Base-by-base conservation (phyloP, 2,329 filamentous ascomycete genomes). In the Microthyrium microscopicum region DNA sequence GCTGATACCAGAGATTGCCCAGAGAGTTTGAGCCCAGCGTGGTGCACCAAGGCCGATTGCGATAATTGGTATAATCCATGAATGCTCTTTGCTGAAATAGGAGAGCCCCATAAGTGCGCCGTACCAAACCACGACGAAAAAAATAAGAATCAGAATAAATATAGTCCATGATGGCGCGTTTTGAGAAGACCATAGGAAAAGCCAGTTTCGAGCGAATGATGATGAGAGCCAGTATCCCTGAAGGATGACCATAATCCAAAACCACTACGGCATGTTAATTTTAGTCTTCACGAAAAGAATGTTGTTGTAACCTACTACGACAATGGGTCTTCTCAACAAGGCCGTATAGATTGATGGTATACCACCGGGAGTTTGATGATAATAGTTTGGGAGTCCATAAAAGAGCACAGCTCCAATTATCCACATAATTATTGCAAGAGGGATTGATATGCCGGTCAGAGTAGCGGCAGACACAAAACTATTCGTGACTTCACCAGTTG, bases 191-290 rank as follows among this genome's bases (percentile, higher is more conserved):
- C 70, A 77, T 13, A 77, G 61, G 54, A 64, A 78, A 26, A 57
- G 56, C 73, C 73, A 78, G 48, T 74, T 77, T 33, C 73, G 65
- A 26, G 73, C 73, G 44, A 75, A 77, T 1, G 68, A 70, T 1
- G 73, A 64, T 16, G 68, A 70, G 19, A 77, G 60, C 54, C 71
- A 77, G 60, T 73, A 75, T 50, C 77, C 77, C 46, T 77, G 72
- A 21, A 77, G 52, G 38, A 75, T 55, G 26, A 77, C 68, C 4
- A 68, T 64, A 36, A 72, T 52, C 50, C 76, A 70, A 55, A 75
- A 77, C 73, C 73, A 77, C 9, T n/a, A n/a, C n/a, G n/a, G n/a
- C n/a, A n/a, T n/a, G n/a, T n/a, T n/a, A n/a, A n/a, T n/a, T n/a
- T n/a, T n/a, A n/a, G n/a, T n/a, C n/a, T n/a, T n/a, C n/a, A n/a